Evolutionary conservation across 1,284 basidiomycete species (phyloP).

Genomic region (Neonothopanus nambi): DNA sequence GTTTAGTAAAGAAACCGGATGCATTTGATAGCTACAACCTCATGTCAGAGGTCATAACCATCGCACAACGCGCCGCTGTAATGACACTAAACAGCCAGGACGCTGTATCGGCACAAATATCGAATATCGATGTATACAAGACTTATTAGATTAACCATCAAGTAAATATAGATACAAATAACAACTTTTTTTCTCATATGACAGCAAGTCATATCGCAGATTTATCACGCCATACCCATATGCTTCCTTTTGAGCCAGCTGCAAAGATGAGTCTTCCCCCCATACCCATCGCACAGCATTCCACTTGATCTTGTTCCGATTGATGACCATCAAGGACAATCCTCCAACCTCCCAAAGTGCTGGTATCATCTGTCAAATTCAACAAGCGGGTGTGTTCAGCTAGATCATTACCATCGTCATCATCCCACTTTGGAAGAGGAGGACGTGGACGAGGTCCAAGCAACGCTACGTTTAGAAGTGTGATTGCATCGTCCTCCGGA

Average conservation of each 20-base stretch:
- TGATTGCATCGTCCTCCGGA: conserved; percentile 43
- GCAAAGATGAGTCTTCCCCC: conserved; percentile 45
- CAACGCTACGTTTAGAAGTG: conserved; percentile 47
- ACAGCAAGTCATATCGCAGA: too few species aligned
- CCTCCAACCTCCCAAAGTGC: conserved; percentile 5
- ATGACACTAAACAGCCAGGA: conserved; percentile 59
- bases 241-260: conserved; percentile 34
- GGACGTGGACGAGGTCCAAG: conserved; percentile 36
- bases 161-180: too few species aligned
- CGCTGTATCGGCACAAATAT: conserved; percentile 67
- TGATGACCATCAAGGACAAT: not conserved
- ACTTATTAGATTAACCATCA: conserved; percentile 4
- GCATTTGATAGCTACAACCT: conserved; percentile 46
- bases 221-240: conserved; percentile 40
- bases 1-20: conserved; percentile 43
- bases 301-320: not conserved
- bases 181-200: too few species aligned
- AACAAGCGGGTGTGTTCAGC: not conserved
- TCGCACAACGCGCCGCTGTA: conserved; percentile 66
- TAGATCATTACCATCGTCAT: not conserved
- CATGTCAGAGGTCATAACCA: conserved; percentile 44
- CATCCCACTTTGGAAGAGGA: conserved; percentile 17
- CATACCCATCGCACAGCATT: conserved; percentile 40
- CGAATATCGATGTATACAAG: conserved; percentile 25
- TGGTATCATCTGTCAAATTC: not conserved